These are phyloP conservation scores for Dioszegia hungarica DNA, from an alignment of 768 basidiomycete genomes.

Conservation along the genomic window DNA sequence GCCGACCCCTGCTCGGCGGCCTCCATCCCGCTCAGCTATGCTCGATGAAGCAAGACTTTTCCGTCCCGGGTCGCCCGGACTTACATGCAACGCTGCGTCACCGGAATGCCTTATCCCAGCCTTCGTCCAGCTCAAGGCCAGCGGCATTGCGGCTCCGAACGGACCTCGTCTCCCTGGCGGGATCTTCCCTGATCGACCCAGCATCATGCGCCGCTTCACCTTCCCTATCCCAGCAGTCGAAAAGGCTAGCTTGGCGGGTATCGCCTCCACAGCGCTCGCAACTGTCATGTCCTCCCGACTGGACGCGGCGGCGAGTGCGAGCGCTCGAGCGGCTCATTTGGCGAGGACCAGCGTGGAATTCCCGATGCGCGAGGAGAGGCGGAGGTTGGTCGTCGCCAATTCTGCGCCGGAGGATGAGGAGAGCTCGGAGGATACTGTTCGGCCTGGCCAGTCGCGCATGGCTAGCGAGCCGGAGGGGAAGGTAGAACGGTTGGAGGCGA, in stretches of 20 bases:
- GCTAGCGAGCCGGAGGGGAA: too few species aligned
- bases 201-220: conserved; percentile 3
- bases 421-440: background rate
- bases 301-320: too few species aligned
- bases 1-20: background rate
- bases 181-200: conserved; percentile 9
- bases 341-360: conserved; percentile 14
- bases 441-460: background rate
- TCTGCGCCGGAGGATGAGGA: background rate
- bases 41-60: too few species aligned
- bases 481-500: background rate
- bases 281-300: background rate
- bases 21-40: background rate
- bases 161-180: conserved; percentile 9
- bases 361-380: conserved; percentile 3
- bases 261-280: background rate
- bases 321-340: background rate
- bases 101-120: background rate
- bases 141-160: background rate
- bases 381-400: background rate
- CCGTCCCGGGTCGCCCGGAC: too few species aligned
- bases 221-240: background rate
- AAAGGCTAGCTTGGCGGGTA: background rate
- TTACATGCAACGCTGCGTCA: too few species aligned
- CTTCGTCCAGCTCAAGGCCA: background rate